Evolutionary conservation across 257 asterid genomes (phyloP), one percentile per base, ranked within the genome.

Genomic region (Ophiorrhiza pumila): DNA sequence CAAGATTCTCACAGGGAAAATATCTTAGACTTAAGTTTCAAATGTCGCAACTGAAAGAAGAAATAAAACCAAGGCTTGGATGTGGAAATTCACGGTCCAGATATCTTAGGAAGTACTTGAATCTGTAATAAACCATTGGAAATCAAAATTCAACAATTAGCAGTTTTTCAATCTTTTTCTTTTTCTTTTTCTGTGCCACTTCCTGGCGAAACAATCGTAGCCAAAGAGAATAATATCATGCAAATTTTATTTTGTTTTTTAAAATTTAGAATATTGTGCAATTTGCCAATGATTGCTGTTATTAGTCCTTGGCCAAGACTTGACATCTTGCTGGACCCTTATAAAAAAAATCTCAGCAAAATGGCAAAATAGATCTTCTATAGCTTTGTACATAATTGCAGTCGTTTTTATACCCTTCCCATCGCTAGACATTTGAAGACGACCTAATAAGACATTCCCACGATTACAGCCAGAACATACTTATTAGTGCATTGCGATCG

Each of bases 311-410:
- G 45, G 31, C 57, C 53, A 41, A 41, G 32, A 35, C 29, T 1
- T 53, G 41, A 42, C 29, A 71, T 55, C 76, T 72, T 18, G 18
- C 43, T 65, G 83, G 73, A 61, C 22, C 83, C 73, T 76, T 20
- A 31, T 4, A 39, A 76, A 73, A 63, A 80, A 73, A 63, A 80
- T 76, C 78, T 76, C 65, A 42, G 58, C 68, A 37, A 68, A 49
- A 58, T 66, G 59, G 47, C 77, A 67, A 49, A 56, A n/a, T 9
- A 18, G 6, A 50, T 69, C 49, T 32, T 34, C 60, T 7, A 0
- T n/a, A 8, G 29, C 73, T 50, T 32, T n/a, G 37, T 10, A 22
- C 73, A 32, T 52, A 7, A 25, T 43, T 61, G 71, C 71, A 10
- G 66, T 62, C 71, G 13, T 61, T 76, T 18, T 41, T 61, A 20